phyloP scores from a whole-genome alignment of 2,329 filamentous ascomycete species.

The Cladorrhinum sp. region DNA sequence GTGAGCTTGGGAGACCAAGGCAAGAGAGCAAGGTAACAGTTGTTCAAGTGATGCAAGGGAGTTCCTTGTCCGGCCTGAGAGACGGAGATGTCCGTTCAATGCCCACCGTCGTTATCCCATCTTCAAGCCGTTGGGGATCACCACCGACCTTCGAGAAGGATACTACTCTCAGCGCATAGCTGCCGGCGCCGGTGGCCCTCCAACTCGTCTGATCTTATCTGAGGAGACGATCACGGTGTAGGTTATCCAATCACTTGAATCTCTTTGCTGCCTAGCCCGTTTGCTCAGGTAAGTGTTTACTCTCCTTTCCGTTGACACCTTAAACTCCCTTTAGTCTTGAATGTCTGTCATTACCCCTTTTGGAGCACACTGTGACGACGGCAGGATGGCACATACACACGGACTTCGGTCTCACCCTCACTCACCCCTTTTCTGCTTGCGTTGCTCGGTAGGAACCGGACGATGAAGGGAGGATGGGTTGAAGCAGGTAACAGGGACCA shows the following conservation, averaged over 20 bases:
- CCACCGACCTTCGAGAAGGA: conserved; percentile 11
- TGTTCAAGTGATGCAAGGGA: not conserved
- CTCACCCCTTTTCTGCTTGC: not conserved
- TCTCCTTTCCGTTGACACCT: not conserved
- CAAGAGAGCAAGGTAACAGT: not conserved
- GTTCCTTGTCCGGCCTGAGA: not conserved
- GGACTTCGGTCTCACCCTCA: not conserved
- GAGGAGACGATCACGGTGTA: conserved; percentile 7
- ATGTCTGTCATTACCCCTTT: not conserved
- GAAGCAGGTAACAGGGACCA: conserved; percentile 1
- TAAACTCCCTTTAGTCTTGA: not conserved
- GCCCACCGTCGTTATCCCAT: not conserved
- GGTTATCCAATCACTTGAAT: not conserved
- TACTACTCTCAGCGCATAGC: conserved; percentile 2
- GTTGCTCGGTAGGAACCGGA: not conserved
- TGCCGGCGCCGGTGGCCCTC: not conserved
- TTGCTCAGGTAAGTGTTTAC: not conserved
- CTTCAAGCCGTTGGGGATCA: not conserved
- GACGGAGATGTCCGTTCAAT: conserved; percentile 2
- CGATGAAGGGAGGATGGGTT: not conserved
- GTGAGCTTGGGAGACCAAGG: conserved; percentile 8
- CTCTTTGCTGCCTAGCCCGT: not conserved
- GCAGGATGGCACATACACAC: conserved; percentile 1
- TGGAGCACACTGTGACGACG: conserved; percentile 4
- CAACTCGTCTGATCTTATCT: conserved; percentile 1